Conservation (phyloP, 805 yeast species). For the Saturnispora diversa region DNA sequence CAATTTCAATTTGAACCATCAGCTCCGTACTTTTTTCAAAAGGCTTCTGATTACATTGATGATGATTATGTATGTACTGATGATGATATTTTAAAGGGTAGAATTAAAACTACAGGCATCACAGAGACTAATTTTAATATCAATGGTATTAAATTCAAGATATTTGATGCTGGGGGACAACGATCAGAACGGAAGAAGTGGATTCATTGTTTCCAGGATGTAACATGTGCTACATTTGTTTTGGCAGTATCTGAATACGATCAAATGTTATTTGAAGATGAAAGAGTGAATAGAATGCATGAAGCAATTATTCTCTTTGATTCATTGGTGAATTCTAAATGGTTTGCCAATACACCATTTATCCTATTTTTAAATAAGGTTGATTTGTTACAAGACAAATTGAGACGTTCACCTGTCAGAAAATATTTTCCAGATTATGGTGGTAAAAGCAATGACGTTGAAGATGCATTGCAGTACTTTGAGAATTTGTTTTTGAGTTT, state of each 20-base stretch:
- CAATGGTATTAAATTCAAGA: conserved; percentile 55
- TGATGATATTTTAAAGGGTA: conserved; percentile 78
- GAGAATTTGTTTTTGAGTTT: conserved; percentile 57
- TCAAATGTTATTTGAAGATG: conserved; percentile 86
- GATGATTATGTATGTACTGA: conserved; percentile 64
- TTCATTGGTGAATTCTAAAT: conserved; percentile 71
- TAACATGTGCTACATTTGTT: conserved; percentile 81
- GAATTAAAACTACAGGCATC: conserved; percentile 94
- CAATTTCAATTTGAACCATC: conserved; percentile 82
- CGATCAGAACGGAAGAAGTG: conserved; percentile 85
- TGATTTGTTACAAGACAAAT: conserved; percentile 70
- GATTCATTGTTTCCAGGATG: conserved; percentile 90
- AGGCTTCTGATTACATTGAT: conserved; percentile 56
- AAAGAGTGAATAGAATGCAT: conserved; percentile 78
- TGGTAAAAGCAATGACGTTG: conserved; percentile 56
- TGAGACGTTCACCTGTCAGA: conserved; percentile 55
- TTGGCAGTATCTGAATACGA: conserved; percentile 89
- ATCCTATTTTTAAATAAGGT: conserved; percentile 84
- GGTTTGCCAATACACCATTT: conserved; percentile 83
- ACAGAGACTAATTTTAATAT: conserved; percentile 77
- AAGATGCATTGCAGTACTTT: conserved; percentile 63
- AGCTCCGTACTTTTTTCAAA: conserved; percentile 72
- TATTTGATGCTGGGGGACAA: conserved; percentile 96
- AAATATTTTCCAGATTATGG: conserved; percentile 71
- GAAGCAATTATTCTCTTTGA: conserved; percentile 83